A percentile compares a stretch with the other conserved stretches of the same genome.
Conservation (phyloP, 2,329 filamentous ascomycete species). For the Fusarium protoensiforme region DNA sequence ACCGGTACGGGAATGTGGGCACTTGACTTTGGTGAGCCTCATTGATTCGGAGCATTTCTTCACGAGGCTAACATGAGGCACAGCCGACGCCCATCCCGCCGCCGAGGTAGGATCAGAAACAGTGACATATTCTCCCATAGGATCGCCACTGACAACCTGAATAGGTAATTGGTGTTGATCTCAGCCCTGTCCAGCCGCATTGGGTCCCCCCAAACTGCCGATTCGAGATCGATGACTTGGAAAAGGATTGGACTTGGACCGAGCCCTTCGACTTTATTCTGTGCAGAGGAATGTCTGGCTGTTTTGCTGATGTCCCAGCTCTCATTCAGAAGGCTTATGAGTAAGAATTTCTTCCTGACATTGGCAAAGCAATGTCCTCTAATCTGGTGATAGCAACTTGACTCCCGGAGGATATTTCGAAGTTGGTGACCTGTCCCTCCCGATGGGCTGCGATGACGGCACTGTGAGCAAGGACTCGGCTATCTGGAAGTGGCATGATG, state of each 20-base stretch:
- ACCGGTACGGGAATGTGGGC: conserved; percentile 43
- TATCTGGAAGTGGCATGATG: conserved; percentile 39
- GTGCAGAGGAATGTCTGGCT: conserved; percentile 31
- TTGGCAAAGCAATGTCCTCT: not conserved
- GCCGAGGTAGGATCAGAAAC: conserved; percentile 7
- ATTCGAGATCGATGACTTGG: conserved; percentile 40
- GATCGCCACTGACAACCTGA: not conserved
- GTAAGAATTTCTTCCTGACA: not conserved
- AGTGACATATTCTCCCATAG: not conserved
- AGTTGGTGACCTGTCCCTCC: conserved; percentile 31
- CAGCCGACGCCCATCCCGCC: conserved; percentile 27
- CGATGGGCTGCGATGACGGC: conserved; percentile 33
- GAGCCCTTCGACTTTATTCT: conserved; percentile 41
- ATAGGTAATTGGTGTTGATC: conserved; percentile 33
- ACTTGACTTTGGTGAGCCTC: conserved; percentile 35
- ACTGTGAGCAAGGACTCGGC: conserved; percentile 29
- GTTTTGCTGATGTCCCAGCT: conserved; percentile 29
- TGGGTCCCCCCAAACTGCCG: conserved; percentile 37
- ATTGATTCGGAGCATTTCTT: not conserved
- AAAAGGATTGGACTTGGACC: conserved; percentile 40
- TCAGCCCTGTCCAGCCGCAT: conserved; percentile 33
- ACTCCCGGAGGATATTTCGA: conserved; percentile 39
- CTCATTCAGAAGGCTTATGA: conserved; percentile 37
- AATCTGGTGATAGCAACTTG: conserved; percentile 18
- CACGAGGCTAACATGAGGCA: not conserved